Evolutionary conservation across 2,329 filamentous ascomycete genomes (phyloP).

Genomic region (Penicillium sp.): DNA sequence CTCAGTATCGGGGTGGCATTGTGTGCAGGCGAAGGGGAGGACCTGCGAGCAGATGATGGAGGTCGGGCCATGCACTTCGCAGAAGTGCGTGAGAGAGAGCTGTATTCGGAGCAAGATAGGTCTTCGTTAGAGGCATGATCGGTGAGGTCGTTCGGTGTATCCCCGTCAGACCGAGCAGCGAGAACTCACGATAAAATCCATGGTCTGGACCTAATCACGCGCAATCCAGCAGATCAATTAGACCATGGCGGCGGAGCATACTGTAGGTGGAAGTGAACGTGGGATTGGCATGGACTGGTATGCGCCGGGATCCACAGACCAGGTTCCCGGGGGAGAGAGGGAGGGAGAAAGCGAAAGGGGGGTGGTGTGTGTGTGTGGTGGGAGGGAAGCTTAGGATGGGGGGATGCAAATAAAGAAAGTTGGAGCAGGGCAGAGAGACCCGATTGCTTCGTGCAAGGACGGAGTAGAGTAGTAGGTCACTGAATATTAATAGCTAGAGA

Average conservation of each 20-base stretch:
- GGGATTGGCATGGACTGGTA: conserved; percentile 25
- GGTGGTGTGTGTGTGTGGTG: neutral
- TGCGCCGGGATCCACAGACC: conserved; percentile 22
- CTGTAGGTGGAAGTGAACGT: conserved; percentile 7
- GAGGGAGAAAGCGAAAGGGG: conserved; percentile 15
- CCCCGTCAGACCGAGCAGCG: neutral
- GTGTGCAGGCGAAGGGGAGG: conserved; percentile 55
- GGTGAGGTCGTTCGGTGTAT: neutral
- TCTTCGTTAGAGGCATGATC: neutral
- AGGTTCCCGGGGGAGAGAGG: conserved; percentile 16
- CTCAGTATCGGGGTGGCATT: conserved; percentile 51
- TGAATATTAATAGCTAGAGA: too few species aligned
- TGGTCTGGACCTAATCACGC: conserved; percentile 30
- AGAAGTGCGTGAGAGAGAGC: conserved; percentile 65
- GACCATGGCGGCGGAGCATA: conserved; percentile 38
- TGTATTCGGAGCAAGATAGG: conserved; percentile 29
- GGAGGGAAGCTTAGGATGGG: neutral
- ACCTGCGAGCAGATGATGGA: conserved; percentile 64
- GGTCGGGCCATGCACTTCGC: conserved; percentile 63
- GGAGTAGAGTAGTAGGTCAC: too few species aligned
- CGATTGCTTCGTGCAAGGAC: too few species aligned
- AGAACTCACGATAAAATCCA: conserved; percentile 50
- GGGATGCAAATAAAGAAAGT: conserved; percentile 3
- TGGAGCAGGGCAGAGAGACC: neutral
- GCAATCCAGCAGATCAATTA: conserved; percentile 28